Percentiles rank a stretch among this genome's conserved stretches.
phyloP scores from a whole-genome alignment of 768 basidiomycete genomes.

The Suillus bovinus region DNA sequence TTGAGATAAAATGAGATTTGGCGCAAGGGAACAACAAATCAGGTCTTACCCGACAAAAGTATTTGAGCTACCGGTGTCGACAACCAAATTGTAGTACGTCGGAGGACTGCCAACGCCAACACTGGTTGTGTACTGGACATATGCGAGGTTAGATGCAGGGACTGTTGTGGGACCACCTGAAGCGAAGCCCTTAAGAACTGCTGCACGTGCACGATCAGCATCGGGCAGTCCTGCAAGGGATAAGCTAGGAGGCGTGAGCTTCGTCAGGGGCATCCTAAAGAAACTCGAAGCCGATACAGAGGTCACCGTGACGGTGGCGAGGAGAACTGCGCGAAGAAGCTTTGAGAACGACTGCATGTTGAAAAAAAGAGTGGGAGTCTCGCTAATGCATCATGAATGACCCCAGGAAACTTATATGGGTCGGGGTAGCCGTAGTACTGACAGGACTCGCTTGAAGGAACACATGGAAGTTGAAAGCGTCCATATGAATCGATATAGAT shows the following conservation, averaged over 20 bases:
- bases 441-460: not conserved
- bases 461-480: not conserved
- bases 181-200: not conserved
- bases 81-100: constrained; percentile 19
- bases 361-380: not conserved
- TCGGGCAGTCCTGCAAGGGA: constrained; percentile 4
- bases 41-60: constrained; percentile 22
- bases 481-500: not conserved
- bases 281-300: constrained; percentile 6
- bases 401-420: not conserved
- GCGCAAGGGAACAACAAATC: not conserved
- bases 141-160: constrained; percentile 11
- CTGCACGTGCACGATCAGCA: constrained; percentile 8
- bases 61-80: constrained; percentile 27
- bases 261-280: constrained; percentile 5
- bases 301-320: not conserved
- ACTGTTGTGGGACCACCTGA: constrained; percentile 3
- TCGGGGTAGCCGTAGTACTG: not conserved
- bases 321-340: constrained; percentile 3
- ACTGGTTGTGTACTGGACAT: constrained; percentile 15
- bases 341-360: constrained; percentile 4
- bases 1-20: not conserved
- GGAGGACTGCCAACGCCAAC: constrained; percentile 21
- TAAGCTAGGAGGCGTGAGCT: not conserved
- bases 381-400: not conserved